Conservation (phyloP, 2,329 filamentous ascomycete species). For the Fusarium keratoplasticum region DNA sequence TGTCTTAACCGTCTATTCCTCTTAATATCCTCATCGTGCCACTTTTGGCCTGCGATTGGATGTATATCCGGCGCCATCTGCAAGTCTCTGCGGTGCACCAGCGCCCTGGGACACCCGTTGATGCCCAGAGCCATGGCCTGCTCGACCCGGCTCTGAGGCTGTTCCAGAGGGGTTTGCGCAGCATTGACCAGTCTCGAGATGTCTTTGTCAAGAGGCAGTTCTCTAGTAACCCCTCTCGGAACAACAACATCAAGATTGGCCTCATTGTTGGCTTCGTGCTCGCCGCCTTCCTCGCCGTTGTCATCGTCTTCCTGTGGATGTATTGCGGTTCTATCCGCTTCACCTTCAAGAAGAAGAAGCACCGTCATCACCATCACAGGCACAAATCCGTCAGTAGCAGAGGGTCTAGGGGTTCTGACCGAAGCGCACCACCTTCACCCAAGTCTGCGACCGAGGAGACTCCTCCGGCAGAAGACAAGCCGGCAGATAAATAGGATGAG, state of each 20-base stretch:
- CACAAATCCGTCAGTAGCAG: constrained; percentile 46
- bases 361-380: constrained; percentile 18
- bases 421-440: constrained; percentile 24
- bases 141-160: constrained; percentile 12
- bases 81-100: constrained; percentile 19
- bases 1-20: constrained; percentile 16
- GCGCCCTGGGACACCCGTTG: constrained; percentile 9
- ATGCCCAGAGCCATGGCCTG: constrained; percentile 22
- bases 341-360: constrained; percentile 44
- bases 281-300: constrained; percentile 52
- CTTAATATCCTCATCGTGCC: neutral
- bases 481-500: constrained; percentile 25
- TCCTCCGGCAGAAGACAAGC: constrained; percentile 28
- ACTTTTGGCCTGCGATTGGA: constrained; percentile 29
- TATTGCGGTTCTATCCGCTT: constrained; percentile 55
- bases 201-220: constrained; percentile 40
- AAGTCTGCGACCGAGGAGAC: constrained; percentile 20
- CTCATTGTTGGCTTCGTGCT: constrained; percentile 57
- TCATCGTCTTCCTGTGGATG: constrained; percentile 53
- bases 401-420: constrained; percentile 50
- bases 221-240: constrained; percentile 43
- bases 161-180: neutral
- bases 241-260: constrained; percentile 57
- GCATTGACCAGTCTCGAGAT: neutral
- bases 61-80: constrained; percentile 46